Percentiles rank a stretch among this genome's conserved stretches.
phyloP scores from a whole-genome alignment of 108 stramenopile species.

The Pelagomonas calceolata region DNA sequence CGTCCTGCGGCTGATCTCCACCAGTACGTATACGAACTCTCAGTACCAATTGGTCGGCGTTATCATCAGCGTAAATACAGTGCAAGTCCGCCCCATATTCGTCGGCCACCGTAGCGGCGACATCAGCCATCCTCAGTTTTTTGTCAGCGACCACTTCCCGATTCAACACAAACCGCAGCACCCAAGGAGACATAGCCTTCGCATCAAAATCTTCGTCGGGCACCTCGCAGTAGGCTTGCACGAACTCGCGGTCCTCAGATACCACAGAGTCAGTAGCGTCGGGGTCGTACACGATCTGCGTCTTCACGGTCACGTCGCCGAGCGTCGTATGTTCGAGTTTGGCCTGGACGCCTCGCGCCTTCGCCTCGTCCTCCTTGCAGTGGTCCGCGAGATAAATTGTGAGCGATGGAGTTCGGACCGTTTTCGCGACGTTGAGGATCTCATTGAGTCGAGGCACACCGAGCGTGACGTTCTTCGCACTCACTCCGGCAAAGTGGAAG shows the following conservation, averaged over 20 bases:
- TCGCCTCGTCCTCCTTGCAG: conserved; percentile 10
- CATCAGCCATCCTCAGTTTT: conserved; percentile 75
- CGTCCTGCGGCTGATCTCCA: conserved; percentile 33
- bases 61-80: conserved; percentile 81
- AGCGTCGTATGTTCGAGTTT: conserved; percentile 86
- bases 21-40: conserved; percentile 71
- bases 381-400: conserved; percentile 74
- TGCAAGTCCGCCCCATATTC: conserved; percentile 75
- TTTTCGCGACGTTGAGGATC: conserved; percentile 94
- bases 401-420: conserved; percentile 84
- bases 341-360: conserved; percentile 48
- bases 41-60: conserved; percentile 73
- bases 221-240: conserved; percentile 80
- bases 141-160: conserved; percentile 73
- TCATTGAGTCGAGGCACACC: conserved; percentile 97
- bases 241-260: conserved; percentile 73
- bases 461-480: conserved; percentile 96
- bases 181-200: conserved; percentile 81
- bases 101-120: conserved; percentile 58
- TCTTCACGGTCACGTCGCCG: conserved; percentile 70
- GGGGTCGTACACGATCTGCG: conserved; percentile 95
- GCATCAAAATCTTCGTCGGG: conserved; percentile 71
- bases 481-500: conserved; percentile 96
- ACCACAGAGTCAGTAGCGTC: conserved; percentile 80
- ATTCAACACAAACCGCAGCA: conserved; percentile 87